Evolutionary conservation across 495 filamentous ascomycete species (phyloP), one percentile per base, ranked within the genome.

Genomic region (Daldinia grandis): DNA sequence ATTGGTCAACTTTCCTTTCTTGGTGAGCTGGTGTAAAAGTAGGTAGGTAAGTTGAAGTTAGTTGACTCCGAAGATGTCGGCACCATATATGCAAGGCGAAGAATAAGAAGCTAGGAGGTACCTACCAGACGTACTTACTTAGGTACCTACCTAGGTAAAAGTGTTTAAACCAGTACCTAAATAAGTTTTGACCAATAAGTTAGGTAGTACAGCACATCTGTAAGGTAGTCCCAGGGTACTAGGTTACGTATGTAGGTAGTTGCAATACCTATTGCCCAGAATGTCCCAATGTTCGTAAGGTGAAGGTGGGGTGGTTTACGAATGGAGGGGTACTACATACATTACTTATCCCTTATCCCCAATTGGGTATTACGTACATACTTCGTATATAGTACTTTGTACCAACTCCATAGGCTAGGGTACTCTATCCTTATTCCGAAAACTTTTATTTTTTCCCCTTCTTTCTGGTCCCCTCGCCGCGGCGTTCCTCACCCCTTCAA

Each of bases 351-450:
- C 9, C 49, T 53, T 28, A 53, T 28, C 49, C 49, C 10, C 27
- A 57, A 64, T 64, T 64, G 53, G 53, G 40, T 28, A 57, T 49
- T 58, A 58, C 51, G 27, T 30, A 33, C 30, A 37, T 28, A 57
- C 38, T 58, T 50, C 51, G 27, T 30, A 33, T 19, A 37, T 31
- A 30, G 14, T n/a, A 9, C 17, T 47, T 47, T 24, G 40, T 10
- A 44, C 40, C 21, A 44, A 44, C 31, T 12, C 31, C 12, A 14
- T 33, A 14, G n/a, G n/a, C n/a, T n/a, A n/a, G n/a, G n/a, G n/a
- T n/a, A 27, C 3, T 35, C 33, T 12, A 35, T 35, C 12, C 33
- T 24, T 4, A 47, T 21, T 47, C 15, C 40, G 19, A 47, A 47
- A 47, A 24, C 42, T 24, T 44, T 59, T n/a, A n/a, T 59, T 44